These are phyloP conservation scores for Xylariaceae sp. DNA, from an alignment of 2,329 filamentous ascomycete species.

Conservation along the genomic window DNA sequence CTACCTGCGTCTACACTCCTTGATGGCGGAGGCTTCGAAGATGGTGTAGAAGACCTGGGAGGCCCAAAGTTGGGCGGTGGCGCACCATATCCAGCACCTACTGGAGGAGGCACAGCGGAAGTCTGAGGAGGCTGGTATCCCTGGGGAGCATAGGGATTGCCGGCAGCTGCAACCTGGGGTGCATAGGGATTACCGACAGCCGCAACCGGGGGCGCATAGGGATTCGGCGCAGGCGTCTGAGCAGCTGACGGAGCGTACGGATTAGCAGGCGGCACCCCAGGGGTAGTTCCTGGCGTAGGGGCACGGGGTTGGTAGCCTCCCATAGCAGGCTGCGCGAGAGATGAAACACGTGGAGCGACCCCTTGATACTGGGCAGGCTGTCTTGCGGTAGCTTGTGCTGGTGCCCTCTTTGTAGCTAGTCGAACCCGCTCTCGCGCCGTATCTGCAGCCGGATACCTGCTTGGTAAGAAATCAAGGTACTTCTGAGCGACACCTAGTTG, in stretches of 20 bases:
- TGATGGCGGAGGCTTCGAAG: slow-evolving; percentile 63
- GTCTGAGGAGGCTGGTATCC: slow-evolving; percentile 52
- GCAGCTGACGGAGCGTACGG: slow-evolving; percentile 30
- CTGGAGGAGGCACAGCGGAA: slow-evolving; percentile 17
- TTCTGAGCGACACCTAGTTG: slow-evolving; percentile 82
- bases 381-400: slow-evolving; percentile 26
- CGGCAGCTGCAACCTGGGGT: slow-evolving; percentile 15
- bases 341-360: slow-evolving; percentile 23
- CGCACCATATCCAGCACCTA: slow-evolving; percentile 24
- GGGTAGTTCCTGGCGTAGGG: slow-evolving; percentile 23
- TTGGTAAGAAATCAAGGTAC: slow-evolving; percentile 83
- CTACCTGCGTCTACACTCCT: slow-evolving; percentile 68
- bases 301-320: slow-evolving; percentile 47
- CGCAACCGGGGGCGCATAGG: slow-evolving; percentile 26
- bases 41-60: slow-evolving; percentile 63
- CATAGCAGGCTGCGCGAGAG: slow-evolving; percentile 35
- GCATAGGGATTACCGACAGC: slow-evolving; percentile 27
- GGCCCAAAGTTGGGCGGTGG: slow-evolving; percentile 43
- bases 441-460: slow-evolving; percentile 80
- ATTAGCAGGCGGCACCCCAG: slow-evolving; percentile 16
- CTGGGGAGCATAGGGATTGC: slow-evolving; percentile 33
- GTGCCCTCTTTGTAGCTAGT: slow-evolving; percentile 67
- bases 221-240: slow-evolving; percentile 27
- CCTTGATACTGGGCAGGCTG: slow-evolving; percentile 25
- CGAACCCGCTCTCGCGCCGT: slow-evolving; percentile 80